Base-by-base conservation (phyloP, 2,329 filamentous ascomycete genomes). In the Didymella lethalis region DNA sequence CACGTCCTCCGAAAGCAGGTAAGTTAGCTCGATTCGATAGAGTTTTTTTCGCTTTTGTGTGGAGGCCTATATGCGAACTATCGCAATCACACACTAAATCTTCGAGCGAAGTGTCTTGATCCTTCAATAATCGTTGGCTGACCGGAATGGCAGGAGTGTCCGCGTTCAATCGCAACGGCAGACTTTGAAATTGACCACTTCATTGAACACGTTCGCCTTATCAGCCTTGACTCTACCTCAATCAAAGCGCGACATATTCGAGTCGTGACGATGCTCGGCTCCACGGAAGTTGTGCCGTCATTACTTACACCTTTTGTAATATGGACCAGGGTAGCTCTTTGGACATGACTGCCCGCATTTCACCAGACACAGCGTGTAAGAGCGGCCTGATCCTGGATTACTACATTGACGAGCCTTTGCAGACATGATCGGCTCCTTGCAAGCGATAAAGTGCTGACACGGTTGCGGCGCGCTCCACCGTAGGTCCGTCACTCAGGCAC, bases 61-160 rank as follows among this genome's bases (percentile, higher is more conserved):
- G 61, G 25, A 48, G 28, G 26, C 18, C 41, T 46, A 23, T 29
- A 34, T 32, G 46, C 40, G 26, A 59, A 49, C 58, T 59, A 63
- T 64, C 58, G 48, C 48, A 56, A 64, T 66, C 62, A 70, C 64
- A 66, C 54, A 45, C 63, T 62, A 63, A 53, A 46, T 64, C 59
- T 59, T 61, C 53, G 54, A 59, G 47, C 50, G 34, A 63, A 63
- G 49, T 49, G 57, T 55, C 32, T 43, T 50, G 49, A 58, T 54
- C 49, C 31, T 64, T 61, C 59, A 38, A 61, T 51, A 56, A 44
- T 25, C 54, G 20, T 46, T 20, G n/a, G 26, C 32, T 51, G 49
- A 49, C 54, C 34, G 56, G 45, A 48, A 23, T 18, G 48, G 58
- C 51, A 61, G 32, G 36, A 26, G 48, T 50, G 18, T 40, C 57